Evolutionary conservation across 1,284 basidiomycete species (phyloP), one percentile per base, ranked within the genome.

Genomic region (Dichomitus squalens): DNA sequence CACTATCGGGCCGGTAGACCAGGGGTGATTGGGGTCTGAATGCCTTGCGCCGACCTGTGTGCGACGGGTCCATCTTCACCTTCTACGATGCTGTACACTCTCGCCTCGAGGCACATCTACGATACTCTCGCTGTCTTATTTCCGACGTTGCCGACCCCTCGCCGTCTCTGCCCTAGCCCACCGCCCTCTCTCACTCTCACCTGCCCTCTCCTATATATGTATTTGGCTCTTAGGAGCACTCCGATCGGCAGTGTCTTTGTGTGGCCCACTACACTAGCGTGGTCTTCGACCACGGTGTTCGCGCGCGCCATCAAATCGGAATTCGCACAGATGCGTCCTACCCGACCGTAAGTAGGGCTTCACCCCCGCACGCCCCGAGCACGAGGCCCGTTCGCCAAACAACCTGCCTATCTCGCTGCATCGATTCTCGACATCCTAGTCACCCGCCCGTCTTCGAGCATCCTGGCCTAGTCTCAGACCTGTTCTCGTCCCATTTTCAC

Each of bases 361-460:
- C 55, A 53, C 49, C 61, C 57, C 56, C 51, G 53, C 61, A 63
- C 57, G 61, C 58, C 52, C 58, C 38, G 21, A 38, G 48, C 61
- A 63, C 58, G 61, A 60, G 61, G 61, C 56, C 54, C 39, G 38
- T 44, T 60, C 53, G 61, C 58, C 52, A 56, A 53, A 36, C 31
- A 33, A 39, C 49, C 50, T 59, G 47, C 58, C 53, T 63, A 60
- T 60, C 61, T 50, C 50, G 55, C 55, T 33, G 44, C 58, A 63
- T 63, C 61, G 56, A 60, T 58, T 18, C 44, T 47, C 31, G 44
- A 29, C 44, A 47, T 33, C 20, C 44, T 7, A 33, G 44, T 47
- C 44, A 47, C 31, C 31, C 44, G 31, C 44, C 11, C 29, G n/a
- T 47, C 44, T 33, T 29, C n/a, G n/a, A n/a, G n/a, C n/a, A n/a